These are phyloP conservation scores for Chlamydomonas applanata DNA, from an alignment of 139 green algal species.

Conservation along the genomic window DNA sequence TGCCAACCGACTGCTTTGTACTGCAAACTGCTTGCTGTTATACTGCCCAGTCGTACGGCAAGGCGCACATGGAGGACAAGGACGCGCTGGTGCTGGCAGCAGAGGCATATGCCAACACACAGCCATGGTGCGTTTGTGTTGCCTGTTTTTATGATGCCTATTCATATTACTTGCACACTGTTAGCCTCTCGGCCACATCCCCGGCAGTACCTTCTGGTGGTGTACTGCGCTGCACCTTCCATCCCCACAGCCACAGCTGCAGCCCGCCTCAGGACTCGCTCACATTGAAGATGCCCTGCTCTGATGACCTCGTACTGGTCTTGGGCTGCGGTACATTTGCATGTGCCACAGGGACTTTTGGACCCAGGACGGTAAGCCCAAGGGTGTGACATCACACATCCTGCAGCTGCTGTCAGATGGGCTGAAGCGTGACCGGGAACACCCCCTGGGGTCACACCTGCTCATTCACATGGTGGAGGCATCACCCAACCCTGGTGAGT, in stretches of 20 bases:
- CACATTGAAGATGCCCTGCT: no score
- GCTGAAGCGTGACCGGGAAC: conserved; percentile 6
- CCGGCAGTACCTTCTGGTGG: no score
- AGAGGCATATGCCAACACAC: conserved; percentile 44
- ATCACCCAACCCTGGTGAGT: not conserved
- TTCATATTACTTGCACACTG: no score
- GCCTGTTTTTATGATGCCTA: no score
- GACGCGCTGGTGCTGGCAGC: conserved; percentile 42
- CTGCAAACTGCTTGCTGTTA: not conserved
- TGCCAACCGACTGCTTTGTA: not conserved
- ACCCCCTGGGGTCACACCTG: conserved; percentile 50
- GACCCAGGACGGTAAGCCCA: not conserved
- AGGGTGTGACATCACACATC: conserved; percentile 6
- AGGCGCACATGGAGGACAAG: conserved; percentile 12
- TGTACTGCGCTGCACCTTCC: no score
- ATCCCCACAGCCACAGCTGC: no score
- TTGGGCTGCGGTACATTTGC: no score
- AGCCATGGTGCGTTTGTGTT: conserved; percentile 25
- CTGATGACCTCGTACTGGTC: no score
- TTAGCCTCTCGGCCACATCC: no score
- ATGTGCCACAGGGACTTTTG: conserved; percentile 33
- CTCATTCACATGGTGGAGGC: conserved; percentile 50
- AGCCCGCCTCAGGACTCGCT: no score
- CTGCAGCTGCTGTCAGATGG: conserved; percentile 19
- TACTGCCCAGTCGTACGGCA: not conserved